Evolutionary conservation across 805 yeast genomes (phyloP).

Genomic region (Pichia nanzhaoensis): DNA sequence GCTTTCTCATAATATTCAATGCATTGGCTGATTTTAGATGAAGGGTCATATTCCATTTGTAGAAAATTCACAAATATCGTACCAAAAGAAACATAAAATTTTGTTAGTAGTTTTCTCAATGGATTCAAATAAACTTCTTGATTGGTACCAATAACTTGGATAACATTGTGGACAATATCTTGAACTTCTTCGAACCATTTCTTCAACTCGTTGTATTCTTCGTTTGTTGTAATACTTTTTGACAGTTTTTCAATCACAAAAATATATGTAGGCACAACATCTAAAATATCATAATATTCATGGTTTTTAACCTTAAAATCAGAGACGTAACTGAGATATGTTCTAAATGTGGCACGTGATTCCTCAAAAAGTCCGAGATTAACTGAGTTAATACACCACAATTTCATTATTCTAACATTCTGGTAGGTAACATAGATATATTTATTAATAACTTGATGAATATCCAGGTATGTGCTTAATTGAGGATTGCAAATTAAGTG

Average conservation of each 20-base stretch:
- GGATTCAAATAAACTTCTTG: conserved; percentile 18
- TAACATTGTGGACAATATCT: conserved; percentile 9
- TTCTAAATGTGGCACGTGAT: conserved; percentile 31
- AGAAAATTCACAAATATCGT: conserved; percentile 18
- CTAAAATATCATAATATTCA: conserved; percentile 33
- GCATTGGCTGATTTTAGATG: conserved; percentile 1
- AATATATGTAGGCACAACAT: conserved; percentile 20
- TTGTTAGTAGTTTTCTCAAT: conserved; percentile 19
- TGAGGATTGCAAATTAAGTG: conserved; percentile 11
- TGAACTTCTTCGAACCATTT: conserved; percentile 17
- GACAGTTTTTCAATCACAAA: conserved; percentile 16
- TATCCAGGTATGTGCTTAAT: conserved; percentile 14
- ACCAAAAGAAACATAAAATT: conserved; percentile 21
- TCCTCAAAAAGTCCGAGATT: conserved; percentile 18
- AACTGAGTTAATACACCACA: conserved; percentile 28
- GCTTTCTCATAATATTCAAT: conserved; percentile 8
- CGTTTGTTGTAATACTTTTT: conserved; percentile 5
- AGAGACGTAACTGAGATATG: conserved; percentile 36
- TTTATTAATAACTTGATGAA: conserved; percentile 24
- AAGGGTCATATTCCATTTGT: conserved; percentile 4
- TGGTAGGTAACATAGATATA: conserved; percentile 43
- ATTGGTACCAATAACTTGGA: conserved; percentile 7
- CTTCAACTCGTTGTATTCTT: conserved; percentile 15
- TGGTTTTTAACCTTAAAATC: conserved; percentile 32
- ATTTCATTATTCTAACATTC: conserved; percentile 33